Evolutionary conservation across 2,329 filamentous ascomycete species (phyloP), one percentile per base, ranked within the genome.

Genomic region (Ophiostoma australiae): DNA sequence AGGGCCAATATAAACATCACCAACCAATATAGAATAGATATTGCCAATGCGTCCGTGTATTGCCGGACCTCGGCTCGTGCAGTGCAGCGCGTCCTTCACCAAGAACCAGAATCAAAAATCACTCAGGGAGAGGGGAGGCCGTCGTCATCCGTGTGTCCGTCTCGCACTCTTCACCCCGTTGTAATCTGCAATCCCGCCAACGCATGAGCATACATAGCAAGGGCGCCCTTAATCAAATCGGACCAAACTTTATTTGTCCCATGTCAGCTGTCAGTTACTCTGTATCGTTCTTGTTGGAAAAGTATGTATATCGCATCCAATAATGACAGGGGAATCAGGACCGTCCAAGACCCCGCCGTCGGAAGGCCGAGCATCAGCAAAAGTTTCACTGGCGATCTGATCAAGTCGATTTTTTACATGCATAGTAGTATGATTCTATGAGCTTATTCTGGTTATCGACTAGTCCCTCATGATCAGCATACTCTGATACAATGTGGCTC

Each of bases 331-430:
- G 61, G 20, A 37, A 37, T 35, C 61, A 65, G 61, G 63, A 39
- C 63, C 61, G 33, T 65, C 61, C 33, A 66, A 35, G 33, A 65
- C 35, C 31, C 31, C 58, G 31, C 11, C 27, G 15, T 63, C 27
- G 15, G 5, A 63, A 63, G 27, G 58, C 23, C 11, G 58, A 66
- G 61, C 61, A 37, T 66, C 31, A 23, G 2, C 33, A 37, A n/a
- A 65, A 39, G 61, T 65, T 65, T 65, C 61, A 65, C 61, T 33
- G 61, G 13, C 61, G 35, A 39, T 39, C 61, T 63, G 52, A 23
- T 52, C 48, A 23, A 58, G n/a, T 33, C 27, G 35, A 65, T 27
- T 7, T 7, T 41, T 41, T 2, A 41, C 15, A 41, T 41, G 39
- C 39, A 11, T 41, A 11, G 10, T 11, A 11, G 10, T 41, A 41